These are phyloP conservation scores for Alternaria burnsii DNA, from an alignment of 2,329 filamentous ascomycete genomes.

Conservation along the genomic window DNA sequence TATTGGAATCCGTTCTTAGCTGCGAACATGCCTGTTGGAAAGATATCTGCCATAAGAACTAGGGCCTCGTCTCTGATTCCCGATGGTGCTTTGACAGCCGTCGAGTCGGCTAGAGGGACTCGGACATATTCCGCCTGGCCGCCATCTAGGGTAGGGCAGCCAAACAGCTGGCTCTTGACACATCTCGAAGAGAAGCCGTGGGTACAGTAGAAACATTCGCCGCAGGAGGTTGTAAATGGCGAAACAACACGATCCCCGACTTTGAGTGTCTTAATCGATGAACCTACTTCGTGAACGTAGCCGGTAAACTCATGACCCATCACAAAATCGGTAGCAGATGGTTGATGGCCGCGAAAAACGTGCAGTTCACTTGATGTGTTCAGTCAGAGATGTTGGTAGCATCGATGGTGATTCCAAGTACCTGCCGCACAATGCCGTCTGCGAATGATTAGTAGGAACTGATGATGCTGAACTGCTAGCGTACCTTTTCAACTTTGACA, in stretches of 20 bases:
- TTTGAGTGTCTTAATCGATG: slow-evolving; percentile 71
- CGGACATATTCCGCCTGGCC: slow-evolving; percentile 79
- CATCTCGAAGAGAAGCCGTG: slow-evolving; percentile 81
- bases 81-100: slow-evolving; percentile 76
- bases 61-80: slow-evolving; percentile 77
- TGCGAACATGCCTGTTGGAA: slow-evolving; percentile 83
- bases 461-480: not conserved
- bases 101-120: slow-evolving; percentile 81
- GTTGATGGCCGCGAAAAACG: slow-evolving; percentile 82
- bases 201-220: slow-evolving; percentile 85
- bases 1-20: slow-evolving; percentile 78
- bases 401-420: slow-evolving; percentile 52
- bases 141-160: slow-evolving; percentile 73
- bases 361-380: slow-evolving; percentile 74
- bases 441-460: slow-evolving; percentile 16
- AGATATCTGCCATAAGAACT: slow-evolving; percentile 92
- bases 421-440: slow-evolving; percentile 87
- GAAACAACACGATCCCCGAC: slow-evolving; percentile 81
- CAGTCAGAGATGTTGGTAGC: slow-evolving; percentile 9
- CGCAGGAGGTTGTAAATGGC: slow-evolving; percentile 73
- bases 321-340: slow-evolving; percentile 69
- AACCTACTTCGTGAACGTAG: slow-evolving; percentile 72
- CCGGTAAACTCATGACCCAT: slow-evolving; percentile 92
- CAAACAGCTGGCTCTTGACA: slow-evolving; percentile 74
- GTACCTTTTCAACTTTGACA: slow-evolving; percentile 75